Base-by-base conservation (phyloP, 371 early-diverging fungal genomes). In the Chytridium lagenaria region DNA sequence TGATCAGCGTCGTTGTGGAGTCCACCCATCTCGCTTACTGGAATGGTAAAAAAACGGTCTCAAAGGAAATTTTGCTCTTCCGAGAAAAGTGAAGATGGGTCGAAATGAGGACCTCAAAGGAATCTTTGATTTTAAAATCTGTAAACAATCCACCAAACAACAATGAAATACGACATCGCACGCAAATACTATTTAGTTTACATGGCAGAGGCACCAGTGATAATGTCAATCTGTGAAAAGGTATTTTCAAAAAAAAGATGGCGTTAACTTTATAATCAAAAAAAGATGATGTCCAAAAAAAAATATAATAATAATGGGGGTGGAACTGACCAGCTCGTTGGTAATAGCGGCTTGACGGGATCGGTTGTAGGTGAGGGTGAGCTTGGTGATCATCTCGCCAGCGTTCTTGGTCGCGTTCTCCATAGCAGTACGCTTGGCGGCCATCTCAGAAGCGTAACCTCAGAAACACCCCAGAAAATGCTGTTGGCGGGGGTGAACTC, bases 331-430 rank as follows among this genome's bases (percentile, higher is more conserved):
- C 76, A 97, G 89, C 84, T 97, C 96, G 89, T 96, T 97, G 81
- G 98, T 97, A 85, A 97, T 97, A 75, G 91, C 90, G 71, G 98
- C 95, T 84, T 97, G 98, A 85, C 98, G 94, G 86, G 93, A 91
- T 80, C 97, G 92, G 90, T 97, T 96, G 89, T 90, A 97, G 68
- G 89, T 89, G 81, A 97, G 85, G 59, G 93, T 93, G 39, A 87
- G 74, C 79, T 84, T 84, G 65, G 77, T 68, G 75, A 92, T 91
- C 90, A 93, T 92, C 61, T 93, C 92, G 82, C 93, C 95, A 71
- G 98, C 99, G 87, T 98, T 98, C 92, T 97, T 96, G 84, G 98
- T 98, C 66, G 98, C 98, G 86, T 98, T 98, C 90, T 98, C 99
- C 99, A 97, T 98, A 83, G 99, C 98, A 78, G 93, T 90, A 78